Conservation (phyloP, 2,329 filamentous ascomycete species). For the Cytospora schulzeri region DNA sequence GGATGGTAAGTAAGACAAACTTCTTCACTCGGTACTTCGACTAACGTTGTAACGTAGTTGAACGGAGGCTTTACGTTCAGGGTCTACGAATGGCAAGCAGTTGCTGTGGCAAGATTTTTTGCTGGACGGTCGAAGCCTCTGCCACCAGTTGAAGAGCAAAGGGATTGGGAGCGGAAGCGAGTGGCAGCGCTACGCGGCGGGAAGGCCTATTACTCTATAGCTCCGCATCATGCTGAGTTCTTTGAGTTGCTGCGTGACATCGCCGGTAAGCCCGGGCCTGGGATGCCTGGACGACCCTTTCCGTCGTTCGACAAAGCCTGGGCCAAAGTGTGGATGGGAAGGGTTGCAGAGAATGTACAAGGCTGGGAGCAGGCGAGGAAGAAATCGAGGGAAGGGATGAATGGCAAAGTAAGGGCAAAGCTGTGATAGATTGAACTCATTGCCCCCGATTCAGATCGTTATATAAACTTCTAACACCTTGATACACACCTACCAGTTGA, state of each 20-base stretch:
- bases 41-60: constrained; percentile 30
- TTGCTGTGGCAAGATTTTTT: constrained; percentile 40
- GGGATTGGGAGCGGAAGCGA: constrained; percentile 45
- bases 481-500: too few species aligned
- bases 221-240: neutral
- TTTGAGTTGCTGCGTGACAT: neutral
- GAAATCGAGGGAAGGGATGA: neutral
- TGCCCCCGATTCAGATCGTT: neutral
- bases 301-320: neutral
- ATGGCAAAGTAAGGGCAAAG: neutral
- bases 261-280: neutral
- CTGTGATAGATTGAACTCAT: neutral
- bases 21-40: neutral
- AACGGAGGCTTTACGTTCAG: constrained; percentile 42
- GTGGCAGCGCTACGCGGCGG: constrained; percentile 28
- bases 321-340: neutral
- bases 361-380: constrained; percentile 4
- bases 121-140: constrained; percentile 42
- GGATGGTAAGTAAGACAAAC: constrained; percentile 36
- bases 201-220: neutral
- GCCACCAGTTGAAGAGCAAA: constrained; percentile 51
- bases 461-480: too few species aligned
- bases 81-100: constrained; percentile 43
- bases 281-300: neutral
- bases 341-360: neutral